These are phyloP conservation scores for Pythium periplocum DNA, from an alignment of 352 stramenopile genomes.

Conservation along the genomic window DNA sequence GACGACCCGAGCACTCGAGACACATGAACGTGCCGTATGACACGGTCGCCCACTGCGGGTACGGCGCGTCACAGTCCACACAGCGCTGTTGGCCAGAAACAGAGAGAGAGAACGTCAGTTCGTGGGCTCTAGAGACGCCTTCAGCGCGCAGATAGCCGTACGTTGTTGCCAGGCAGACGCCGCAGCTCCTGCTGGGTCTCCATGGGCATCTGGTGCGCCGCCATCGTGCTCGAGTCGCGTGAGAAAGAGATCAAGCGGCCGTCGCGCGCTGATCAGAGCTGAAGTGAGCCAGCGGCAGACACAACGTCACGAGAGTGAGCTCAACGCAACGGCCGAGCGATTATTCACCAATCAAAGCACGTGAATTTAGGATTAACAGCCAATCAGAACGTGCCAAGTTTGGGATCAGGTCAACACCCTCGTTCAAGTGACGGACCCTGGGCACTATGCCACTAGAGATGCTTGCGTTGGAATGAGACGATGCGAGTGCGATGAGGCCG, in stretches of 20 bases:
- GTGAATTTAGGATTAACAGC: too few species aligned
- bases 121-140: background rate
- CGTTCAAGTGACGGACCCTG: too few species aligned
- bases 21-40: slow-evolving; percentile 96
- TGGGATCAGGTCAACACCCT: too few species aligned
- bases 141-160: slow-evolving; percentile 17
- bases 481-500: slow-evolving; percentile 47
- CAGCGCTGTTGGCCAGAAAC: slow-evolving; percentile 43
- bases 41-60: slow-evolving; percentile 92
- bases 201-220: slow-evolving; percentile 79
- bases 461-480: slow-evolving; percentile 53
- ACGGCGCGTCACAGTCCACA: slow-evolving; percentile 93
- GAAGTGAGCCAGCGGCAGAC: too few species aligned
- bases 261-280: too few species aligned
- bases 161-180: slow-evolving; percentile 78
- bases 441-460: background rate
- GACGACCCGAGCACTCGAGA: slow-evolving; percentile 91
- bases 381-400: too few species aligned
- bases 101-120: slow-evolving; percentile 3
- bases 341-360: too few species aligned
- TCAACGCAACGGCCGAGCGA: too few species aligned
- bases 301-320: too few species aligned
- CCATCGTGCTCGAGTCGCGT: slow-evolving; percentile 14
- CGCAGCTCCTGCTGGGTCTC: slow-evolving; percentile 83
- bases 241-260: too few species aligned